Conservation (phyloP, 768 basidiomycete species). For the Lactarius evosmus region DNA sequence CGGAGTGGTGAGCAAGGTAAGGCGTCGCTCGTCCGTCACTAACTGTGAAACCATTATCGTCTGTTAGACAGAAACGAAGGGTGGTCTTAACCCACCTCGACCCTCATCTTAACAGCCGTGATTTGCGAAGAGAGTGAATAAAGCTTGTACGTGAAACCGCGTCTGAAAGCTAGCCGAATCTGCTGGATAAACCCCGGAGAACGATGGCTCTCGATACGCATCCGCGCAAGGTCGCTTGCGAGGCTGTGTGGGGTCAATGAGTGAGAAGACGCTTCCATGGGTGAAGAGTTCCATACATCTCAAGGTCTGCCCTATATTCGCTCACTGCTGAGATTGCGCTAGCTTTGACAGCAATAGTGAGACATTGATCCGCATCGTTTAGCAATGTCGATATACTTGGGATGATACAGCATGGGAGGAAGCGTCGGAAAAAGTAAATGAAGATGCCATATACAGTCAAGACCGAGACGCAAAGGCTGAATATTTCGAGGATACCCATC, state of each 20-base stretch:
- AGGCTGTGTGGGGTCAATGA: background rate
- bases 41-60: background rate
- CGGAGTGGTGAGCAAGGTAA: background rate
- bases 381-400: background rate
- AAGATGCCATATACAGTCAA: background rate
- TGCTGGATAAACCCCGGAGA: background rate
- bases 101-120: background rate
- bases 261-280: background rate
- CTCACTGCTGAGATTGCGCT: background rate
- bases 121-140: background rate
- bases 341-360: background rate
- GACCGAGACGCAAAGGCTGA: background rate
- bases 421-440: background rate
- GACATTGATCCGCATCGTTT: background rate
- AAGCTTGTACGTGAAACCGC: conserved; percentile 2
- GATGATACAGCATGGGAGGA: background rate
- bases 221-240: background rate
- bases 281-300: background rate
- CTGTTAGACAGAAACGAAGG: too few species aligned
- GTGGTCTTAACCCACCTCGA: background rate
- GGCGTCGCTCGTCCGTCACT: background rate
- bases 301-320: background rate
- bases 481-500: background rate
- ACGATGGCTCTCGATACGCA: conserved; percentile 2
- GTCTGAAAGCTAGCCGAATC: background rate